phyloP scores from a whole-genome alignment of 768 basidiomycete species.

The Sporobolomyces phaffii region DNA sequence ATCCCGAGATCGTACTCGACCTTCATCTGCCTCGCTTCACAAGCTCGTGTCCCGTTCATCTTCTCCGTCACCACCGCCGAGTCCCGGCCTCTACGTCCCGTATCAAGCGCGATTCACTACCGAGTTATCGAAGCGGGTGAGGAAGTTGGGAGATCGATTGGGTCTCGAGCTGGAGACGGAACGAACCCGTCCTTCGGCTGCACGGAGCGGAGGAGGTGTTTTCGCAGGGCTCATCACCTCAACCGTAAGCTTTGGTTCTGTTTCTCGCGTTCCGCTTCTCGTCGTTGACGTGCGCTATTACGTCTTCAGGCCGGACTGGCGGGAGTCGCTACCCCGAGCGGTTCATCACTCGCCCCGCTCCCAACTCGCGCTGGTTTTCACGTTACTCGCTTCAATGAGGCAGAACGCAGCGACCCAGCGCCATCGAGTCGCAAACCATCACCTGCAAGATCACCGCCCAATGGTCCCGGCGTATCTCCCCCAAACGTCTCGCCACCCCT shows the following conservation, averaged over 20 bases:
- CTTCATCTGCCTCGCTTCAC: not conserved
- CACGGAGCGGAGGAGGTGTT: conserved; percentile 47
- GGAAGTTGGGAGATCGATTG: conserved; percentile 36
- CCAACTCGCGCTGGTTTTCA: conserved; percentile 19
- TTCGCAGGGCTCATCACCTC: conserved; percentile 22
- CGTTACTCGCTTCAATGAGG: conserved; percentile 15
- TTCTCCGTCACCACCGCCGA: not conserved
- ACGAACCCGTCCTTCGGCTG: conserved; percentile 46
- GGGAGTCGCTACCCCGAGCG: conserved; percentile 10
- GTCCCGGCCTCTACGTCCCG: conserved; percentile 9
- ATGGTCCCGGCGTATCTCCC: not conserved
- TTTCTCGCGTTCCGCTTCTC: not conserved
- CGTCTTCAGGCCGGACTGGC: conserved; percentile 15
- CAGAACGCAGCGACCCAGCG: not conserved
- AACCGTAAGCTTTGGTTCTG: not conserved
- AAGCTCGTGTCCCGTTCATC: not conserved
- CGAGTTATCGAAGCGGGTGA: conserved; percentile 30
- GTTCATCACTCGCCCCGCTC: conserved; percentile 6
- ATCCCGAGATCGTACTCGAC: not conserved
- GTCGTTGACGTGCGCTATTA: too few relatives aligned
- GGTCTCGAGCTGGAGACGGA: conserved; percentile 39
- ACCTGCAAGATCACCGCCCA: not conserved
- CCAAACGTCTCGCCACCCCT: not conserved
- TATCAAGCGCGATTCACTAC: conserved; percentile 18
- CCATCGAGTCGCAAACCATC: not conserved